phyloP scores from a whole-genome alignment of 2,329 filamentous ascomycete species.

The Exutisphaerella laricina region DNA sequence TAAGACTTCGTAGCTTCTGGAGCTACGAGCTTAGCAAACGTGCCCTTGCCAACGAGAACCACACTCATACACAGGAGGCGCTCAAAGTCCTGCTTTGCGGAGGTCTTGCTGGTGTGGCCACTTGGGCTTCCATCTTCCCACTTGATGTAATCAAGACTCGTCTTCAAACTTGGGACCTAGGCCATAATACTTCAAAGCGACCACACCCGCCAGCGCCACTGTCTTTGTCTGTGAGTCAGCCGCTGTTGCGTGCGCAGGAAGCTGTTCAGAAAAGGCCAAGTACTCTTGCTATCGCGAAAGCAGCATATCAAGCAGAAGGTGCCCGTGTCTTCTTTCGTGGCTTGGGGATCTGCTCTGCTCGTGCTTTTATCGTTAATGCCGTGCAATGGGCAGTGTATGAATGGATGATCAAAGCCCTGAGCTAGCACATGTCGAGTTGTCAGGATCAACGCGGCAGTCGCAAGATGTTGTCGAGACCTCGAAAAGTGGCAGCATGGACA shows the following conservation, averaged over 20 bases:
- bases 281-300: conserved; percentile 58
- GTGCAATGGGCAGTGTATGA: conserved; percentile 91
- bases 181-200: no score
- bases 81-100: conserved; percentile 63
- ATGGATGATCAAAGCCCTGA: conserved; percentile 61
- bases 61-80: conserved; percentile 23
- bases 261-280: conserved; percentile 35
- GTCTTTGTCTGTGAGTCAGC: conserved; percentile 10
- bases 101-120: conserved; percentile 77
- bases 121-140: conserved; percentile 87
- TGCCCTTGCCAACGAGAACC: conserved; percentile 47
- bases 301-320: conserved; percentile 66
- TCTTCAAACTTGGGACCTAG: conserved; percentile 67
- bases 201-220: conserved; percentile 6
- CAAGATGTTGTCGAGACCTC: no score
- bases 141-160: conserved; percentile 89
- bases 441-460: no score
- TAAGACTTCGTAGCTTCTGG: conserved; percentile 59
- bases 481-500: no score
- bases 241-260: conserved; percentile 12
- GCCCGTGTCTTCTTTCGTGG: conserved; percentile 74
- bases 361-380: conserved; percentile 90
- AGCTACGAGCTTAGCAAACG: conserved; percentile 74
- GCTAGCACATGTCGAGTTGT: not conserved
- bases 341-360: conserved; percentile 71